phyloP scores from a whole-genome alignment of 2,329 filamentous ascomycete genomes.

The Ustilaginoidea virens region DNA sequence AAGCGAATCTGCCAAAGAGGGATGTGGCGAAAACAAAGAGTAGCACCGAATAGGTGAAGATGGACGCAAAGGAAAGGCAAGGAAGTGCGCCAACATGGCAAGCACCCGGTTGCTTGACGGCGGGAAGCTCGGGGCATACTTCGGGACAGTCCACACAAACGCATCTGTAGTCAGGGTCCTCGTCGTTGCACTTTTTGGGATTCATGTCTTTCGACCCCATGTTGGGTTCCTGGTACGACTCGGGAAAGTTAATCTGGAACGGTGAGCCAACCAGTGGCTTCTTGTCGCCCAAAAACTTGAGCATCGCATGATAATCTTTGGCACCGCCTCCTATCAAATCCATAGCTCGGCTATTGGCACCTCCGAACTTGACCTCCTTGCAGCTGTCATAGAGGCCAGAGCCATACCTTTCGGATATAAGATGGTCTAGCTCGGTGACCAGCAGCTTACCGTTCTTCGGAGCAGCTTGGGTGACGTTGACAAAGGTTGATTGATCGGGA shows the following conservation, averaged over 20 bases:
- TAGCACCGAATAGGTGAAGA: constrained; percentile 69
- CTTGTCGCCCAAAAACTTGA: constrained; percentile 89
- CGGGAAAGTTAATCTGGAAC: constrained; percentile 93
- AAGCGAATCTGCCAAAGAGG: constrained; percentile 60
- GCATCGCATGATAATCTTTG: constrained; percentile 71
- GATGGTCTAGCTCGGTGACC: constrained; percentile 83
- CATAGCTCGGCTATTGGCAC: constrained; percentile 86
- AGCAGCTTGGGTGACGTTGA: constrained; percentile 73
- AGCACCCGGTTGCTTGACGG: constrained; percentile 50
- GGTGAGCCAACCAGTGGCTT: constrained; percentile 73
- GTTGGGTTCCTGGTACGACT: constrained; percentile 41
- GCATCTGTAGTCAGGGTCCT: constrained; percentile 73
- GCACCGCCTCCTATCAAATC: constrained; percentile 91
- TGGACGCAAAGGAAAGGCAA: constrained; percentile 83
- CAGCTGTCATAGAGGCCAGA: constrained; percentile 89
- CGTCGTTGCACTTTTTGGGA: constrained; percentile 78
- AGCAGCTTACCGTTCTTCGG: constrained; percentile 42
- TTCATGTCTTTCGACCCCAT: constrained; percentile 60
- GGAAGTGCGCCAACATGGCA: constrained; percentile 82
- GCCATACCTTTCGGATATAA: constrained; percentile 73
- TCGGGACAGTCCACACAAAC: constrained; percentile 85
- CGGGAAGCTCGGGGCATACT: constrained; percentile 70
- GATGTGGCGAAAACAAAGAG: constrained; percentile 51
- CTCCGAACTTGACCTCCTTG: constrained; percentile 97
- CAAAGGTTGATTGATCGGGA: constrained; percentile 84